A percentile compares a stretch with the other conserved stretches of the same genome.
These are phyloP conservation scores for Fraxinus xanthoxyloides DNA, from an alignment of 305 asterid genomes.

Conservation along the genomic window DNA sequence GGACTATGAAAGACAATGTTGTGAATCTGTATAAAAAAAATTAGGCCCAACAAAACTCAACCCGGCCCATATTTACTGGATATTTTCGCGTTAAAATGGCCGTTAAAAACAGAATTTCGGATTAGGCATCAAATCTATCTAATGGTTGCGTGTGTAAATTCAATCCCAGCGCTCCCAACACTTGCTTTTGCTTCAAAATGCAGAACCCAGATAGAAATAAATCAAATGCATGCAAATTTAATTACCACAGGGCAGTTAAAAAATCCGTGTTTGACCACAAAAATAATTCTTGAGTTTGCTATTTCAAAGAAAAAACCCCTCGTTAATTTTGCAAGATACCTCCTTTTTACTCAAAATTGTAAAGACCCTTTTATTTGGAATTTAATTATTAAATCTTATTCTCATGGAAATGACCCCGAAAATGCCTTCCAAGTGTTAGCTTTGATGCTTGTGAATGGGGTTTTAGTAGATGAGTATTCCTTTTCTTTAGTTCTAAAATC, in stretches of 20 bases:
- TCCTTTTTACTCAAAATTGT: constrained; percentile 39
- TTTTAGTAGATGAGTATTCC: constrained; percentile 58
- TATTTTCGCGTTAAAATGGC: neutral
- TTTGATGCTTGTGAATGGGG: constrained; percentile 66
- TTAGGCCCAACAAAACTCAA: neutral
- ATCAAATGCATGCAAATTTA: constrained; percentile 61
- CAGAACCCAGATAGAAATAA: constrained; percentile 54
- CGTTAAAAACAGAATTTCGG: neutral
- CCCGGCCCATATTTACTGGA: neutral
- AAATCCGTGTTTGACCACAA: constrained; percentile 43
- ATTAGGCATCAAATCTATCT: constrained; percentile 3
- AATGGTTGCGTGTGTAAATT: constrained; percentile 50
- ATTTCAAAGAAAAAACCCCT: constrained; percentile 42
- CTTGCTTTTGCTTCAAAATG: constrained; percentile 45
- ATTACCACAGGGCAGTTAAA: constrained; percentile 63
- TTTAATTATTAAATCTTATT: constrained; percentile 52
- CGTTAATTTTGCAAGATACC: constrained; percentile 49
- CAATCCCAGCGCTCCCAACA: constrained; percentile 38
- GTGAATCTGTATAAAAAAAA: neutral
- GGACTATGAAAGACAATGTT: neutral
- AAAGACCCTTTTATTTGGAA: constrained; percentile 74
- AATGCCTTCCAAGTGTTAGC: constrained; percentile 56
- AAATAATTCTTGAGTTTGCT: constrained; percentile 49
- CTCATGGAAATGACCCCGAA: constrained; percentile 54
- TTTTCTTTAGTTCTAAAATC: constrained; percentile 66